Conservation (phyloP, 1,284 basidiomycete genomes). For the Puccinia triticina region DNA sequence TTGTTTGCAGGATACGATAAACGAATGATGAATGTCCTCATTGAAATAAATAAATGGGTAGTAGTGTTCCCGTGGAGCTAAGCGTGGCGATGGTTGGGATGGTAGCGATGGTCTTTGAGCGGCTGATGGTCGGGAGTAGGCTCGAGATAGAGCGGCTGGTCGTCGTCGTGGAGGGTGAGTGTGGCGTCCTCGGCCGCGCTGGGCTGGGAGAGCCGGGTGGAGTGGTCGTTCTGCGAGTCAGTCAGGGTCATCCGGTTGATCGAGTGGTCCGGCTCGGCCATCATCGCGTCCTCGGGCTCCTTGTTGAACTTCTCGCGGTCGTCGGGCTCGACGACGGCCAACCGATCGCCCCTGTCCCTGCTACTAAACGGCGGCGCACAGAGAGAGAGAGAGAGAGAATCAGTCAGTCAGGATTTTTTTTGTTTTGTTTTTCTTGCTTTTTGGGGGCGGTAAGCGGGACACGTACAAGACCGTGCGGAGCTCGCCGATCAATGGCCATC, state of each 20-base stretch:
- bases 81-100: too few species aligned
- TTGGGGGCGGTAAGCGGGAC: neutral
- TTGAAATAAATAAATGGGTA: too few species aligned
- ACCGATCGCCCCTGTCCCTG: neutral
- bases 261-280: neutral
- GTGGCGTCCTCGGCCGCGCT: neutral
- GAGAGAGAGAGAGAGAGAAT: neutral
- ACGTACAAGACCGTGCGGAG: slow-evolving; percentile 11
- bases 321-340: neutral
- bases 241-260: neutral
- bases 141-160: neutral
- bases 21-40: too few species aligned
- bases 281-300: neutral
- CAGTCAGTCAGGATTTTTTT: neutral
- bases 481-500: slow-evolving; percentile 29
- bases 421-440: neutral
- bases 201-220: neutral
- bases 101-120: neutral
- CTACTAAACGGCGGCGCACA: neutral
- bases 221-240: neutral
- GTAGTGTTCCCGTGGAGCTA: too few species aligned
- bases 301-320: neutral
- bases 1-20: too few species aligned
- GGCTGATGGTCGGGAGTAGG: neutral
- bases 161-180: neutral